phyloP scores from a whole-genome alignment of 352 stramenopile species.

The Blastocystis sp. region DNA sequence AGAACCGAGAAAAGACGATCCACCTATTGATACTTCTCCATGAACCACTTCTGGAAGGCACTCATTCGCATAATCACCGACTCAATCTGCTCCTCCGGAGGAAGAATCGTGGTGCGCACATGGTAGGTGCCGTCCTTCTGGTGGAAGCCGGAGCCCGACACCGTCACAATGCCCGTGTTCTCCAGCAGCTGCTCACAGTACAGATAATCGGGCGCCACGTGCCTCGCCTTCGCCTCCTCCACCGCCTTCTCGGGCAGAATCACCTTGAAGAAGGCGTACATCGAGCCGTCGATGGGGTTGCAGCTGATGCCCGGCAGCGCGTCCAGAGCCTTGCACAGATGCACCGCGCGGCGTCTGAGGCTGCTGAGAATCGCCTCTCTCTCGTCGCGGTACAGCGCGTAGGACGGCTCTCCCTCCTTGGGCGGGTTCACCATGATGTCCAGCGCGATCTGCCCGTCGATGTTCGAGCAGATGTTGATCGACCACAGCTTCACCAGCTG shows the following conservation, averaged over 20 bases:
- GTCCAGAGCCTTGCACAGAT: constrained; percentile 91
- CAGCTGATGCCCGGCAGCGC: constrained; percentile 92
- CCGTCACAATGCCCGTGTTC: constrained; percentile 93
- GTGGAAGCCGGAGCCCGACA: constrained; percentile 94
- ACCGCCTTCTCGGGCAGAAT: constrained; percentile 83
- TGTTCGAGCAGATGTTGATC: constrained; percentile 92
- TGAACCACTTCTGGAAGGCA: constrained; percentile 92
- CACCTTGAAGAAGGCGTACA: constrained; percentile 97
- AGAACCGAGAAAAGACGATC: too few relatives aligned
- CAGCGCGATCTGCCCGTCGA: constrained; percentile 94
- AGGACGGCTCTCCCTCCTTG: constrained; percentile 85
- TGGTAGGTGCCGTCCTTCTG: constrained; percentile 93
- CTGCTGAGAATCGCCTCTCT: constrained; percentile 87
- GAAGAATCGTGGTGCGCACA: constrained; percentile 97
- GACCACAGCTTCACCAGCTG: constrained; percentile 98
- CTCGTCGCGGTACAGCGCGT: constrained; percentile 87
- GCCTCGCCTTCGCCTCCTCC: constrained; percentile 78
- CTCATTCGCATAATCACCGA: constrained; percentile 89
- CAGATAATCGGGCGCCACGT: constrained; percentile 89
- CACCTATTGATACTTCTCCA: constrained; percentile 78
- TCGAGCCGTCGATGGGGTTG: constrained; percentile 92
- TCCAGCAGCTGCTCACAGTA: constrained; percentile 95
- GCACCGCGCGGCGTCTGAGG: constrained; percentile 88
- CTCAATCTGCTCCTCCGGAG: constrained; percentile 90
- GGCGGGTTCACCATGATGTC: constrained; percentile 95